These are phyloP conservation scores for Oxytropis ochrocephala DNA, from an alignment of 306 rosid species.

Conservation along the genomic window DNA sequence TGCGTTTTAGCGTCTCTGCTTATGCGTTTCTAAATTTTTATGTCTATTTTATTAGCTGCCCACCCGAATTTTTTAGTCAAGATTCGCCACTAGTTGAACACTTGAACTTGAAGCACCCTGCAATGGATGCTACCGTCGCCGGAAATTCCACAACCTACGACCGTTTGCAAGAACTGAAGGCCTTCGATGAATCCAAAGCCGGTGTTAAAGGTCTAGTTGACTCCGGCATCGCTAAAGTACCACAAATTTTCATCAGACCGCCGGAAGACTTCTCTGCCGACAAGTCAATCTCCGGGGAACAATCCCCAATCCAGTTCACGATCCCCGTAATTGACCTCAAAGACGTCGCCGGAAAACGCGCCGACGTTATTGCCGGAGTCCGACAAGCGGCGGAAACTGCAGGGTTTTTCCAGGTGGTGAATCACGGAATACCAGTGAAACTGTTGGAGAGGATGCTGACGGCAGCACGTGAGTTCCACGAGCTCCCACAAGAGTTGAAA, in stretches of 20 bases:
- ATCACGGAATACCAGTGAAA: conserved; percentile 28
- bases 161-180: conserved; percentile 18
- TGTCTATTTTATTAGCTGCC: too few species aligned
- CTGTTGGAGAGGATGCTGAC: conserved; percentile 25
- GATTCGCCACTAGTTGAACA: too few species aligned
- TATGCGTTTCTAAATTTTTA: too few species aligned
- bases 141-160: background rate
- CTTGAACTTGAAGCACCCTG: background rate
- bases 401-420: conserved; percentile 49
- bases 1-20: too few species aligned
- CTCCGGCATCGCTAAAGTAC: conserved; percentile 28
- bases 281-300: background rate
- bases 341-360: background rate
- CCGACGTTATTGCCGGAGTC: conserved; percentile 8
- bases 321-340: conserved; percentile 33
- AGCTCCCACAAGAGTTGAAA: conserved; percentile 34
- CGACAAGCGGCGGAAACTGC: conserved; percentile 23
- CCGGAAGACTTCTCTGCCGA: conserved; percentile 19
- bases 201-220: conserved; percentile 41
- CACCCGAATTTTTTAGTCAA: too few species aligned
- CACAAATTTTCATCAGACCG: conserved; percentile 22
- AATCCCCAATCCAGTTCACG: background rate
- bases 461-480: conserved; percentile 43
- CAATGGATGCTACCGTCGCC: background rate
- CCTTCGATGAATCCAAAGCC: conserved; percentile 36